Base-by-base conservation (phyloP, 202 grass and related monocot genomes). In the Hordeum pubiflorum region DNA sequence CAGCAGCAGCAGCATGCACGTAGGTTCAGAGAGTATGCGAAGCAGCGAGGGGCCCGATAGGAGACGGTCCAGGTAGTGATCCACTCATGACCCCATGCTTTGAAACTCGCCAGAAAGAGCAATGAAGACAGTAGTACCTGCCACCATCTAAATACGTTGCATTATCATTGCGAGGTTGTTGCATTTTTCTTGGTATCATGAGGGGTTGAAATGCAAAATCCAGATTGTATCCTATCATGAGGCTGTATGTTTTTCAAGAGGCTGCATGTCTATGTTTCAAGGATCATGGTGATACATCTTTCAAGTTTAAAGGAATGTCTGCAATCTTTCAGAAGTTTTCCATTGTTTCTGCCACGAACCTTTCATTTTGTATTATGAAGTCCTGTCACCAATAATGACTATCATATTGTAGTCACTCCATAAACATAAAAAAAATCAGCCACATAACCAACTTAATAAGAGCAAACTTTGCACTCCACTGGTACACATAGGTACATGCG, bases 361-460 rank as follows among this genome's bases (percentile, higher is more conserved):
- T 18, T 10, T 24, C 43, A 32, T 54, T 54, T 52, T 73, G 69
- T 72, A 27, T 9, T 52, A 48, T 29, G 13, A 72, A 72, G 68
- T 72, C 40, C 29, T 48, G 8, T 52, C 24, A 2, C 43, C 26
- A 1, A 55, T 44, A 73, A 48, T 55, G 15, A 13, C 43, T 72
- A 72, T 7, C 52, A 15, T 73, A 73, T 10, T 17, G 5, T 52
- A n/a, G 41, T 11, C 24, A 52, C 14, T 71, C 23, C 40, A 14
- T 70, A 69, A 32, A 54, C 8, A 32, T 13, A 48, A 5, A 34
- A 71, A 6, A 6, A 11, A 22, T 81, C 58, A 68, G 20, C 12
- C 67, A 86, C 58, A 59, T 66, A 68, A 58, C 12, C 4, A 61
- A 67, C 38, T 40, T 46, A 66, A 72, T 60, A 23, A 84, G 38